Base-by-base conservation (phyloP, 2,329 filamentous ascomycete species). In the Diaporthe nobilis region DNA sequence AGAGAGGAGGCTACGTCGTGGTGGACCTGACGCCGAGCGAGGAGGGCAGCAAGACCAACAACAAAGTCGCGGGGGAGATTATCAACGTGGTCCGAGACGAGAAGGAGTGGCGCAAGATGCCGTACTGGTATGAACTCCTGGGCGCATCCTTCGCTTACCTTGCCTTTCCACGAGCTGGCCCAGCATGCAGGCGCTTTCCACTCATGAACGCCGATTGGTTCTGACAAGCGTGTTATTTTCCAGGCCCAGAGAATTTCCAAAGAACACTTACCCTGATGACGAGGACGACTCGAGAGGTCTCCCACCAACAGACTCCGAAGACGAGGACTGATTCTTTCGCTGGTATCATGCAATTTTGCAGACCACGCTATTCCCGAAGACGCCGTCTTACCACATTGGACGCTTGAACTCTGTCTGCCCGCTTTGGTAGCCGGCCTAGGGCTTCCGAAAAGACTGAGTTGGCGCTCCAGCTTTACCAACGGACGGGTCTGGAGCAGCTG, bases 21-120 rank as follows among this genome's bases (percentile, higher is more conserved):
- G 89, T 98, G 20, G 94, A 98, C 79, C 80, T 87, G 22, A 93
- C 91, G 34, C 88, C 89, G 42, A 87, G 90, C 2, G 87, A 92
- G 51, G 91, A 92, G 39, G 91, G 90, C 34, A 60, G 55, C 49
- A 86, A 92, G 71, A 92, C 93, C 60, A 77, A 74, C 39, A 95
- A 95, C 80, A 95, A 95, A 83, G 90, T 98, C 17, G 89, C 91
- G 71, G 97, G 96, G 20, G 95, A 98, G 84, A 98, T 99, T 80
- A 89, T 98, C 79, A 98, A 98, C 81, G 92, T 98, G 49, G 95
- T 98, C 51, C 89, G 95, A 51, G 95, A 98, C 81, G 96, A 98
- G 86, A 97, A 95, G 85, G 88, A 89, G 58, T 99, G 97, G 97
- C 91, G 95, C 81, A 98, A 98, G 85, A 92, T 94, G 86, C 81